These are phyloP conservation scores for Rhodosporidiobolus sp. DNA, from an alignment of 768 basidiomycete species.

Conservation along the genomic window DNA sequence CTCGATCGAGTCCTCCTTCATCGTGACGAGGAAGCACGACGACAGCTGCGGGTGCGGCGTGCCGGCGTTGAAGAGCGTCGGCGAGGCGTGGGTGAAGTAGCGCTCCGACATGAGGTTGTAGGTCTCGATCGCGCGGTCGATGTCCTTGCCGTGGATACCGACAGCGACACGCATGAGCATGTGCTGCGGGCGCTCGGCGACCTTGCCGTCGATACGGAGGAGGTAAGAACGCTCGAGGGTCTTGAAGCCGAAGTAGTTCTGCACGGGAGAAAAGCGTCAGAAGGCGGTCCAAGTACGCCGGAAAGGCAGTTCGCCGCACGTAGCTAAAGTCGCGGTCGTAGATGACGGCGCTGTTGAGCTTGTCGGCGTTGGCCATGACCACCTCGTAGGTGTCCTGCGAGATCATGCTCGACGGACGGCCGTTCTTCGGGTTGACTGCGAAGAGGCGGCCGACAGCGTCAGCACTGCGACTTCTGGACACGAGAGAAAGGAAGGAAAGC, in stretches of 20 bases:
- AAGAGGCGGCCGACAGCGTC: background rate
- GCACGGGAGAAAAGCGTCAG: background rate
- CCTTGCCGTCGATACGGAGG: slow-evolving; percentile 85
- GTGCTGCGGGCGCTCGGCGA: slow-evolving; percentile 96
- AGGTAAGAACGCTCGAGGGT: slow-evolving; percentile 97
- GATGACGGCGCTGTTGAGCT: slow-evolving; percentile 88
- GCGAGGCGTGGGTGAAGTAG: slow-evolving; percentile 97
- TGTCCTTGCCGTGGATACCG: slow-evolving; percentile 85
- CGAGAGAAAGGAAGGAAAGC: background rate
- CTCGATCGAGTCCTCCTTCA: slow-evolving; percentile 98
- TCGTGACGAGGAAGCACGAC: slow-evolving; percentile 94
- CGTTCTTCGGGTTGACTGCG: slow-evolving; percentile 91
- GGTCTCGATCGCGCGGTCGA: slow-evolving; percentile 85
- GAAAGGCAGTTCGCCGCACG: slow-evolving; percentile 54
- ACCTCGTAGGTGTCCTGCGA: slow-evolving; percentile 78
- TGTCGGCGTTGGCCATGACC: slow-evolving; percentile 74
- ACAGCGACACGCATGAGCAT: slow-evolving; percentile 99
- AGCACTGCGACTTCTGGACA: background rate
- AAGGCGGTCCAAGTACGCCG: background rate
- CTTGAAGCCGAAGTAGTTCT: slow-evolving; percentile 86
- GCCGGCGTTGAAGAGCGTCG: slow-evolving; percentile 96
- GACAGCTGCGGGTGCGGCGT: slow-evolving; percentile 89
- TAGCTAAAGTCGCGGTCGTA: slow-evolving; percentile 98
- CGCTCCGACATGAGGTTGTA: slow-evolving; percentile 79
- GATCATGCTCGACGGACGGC: slow-evolving; percentile 81